These are phyloP conservation scores for Xylaria sp. DNA, from an alignment of 2,329 filamentous ascomycete species.

Conservation along the genomic window DNA sequence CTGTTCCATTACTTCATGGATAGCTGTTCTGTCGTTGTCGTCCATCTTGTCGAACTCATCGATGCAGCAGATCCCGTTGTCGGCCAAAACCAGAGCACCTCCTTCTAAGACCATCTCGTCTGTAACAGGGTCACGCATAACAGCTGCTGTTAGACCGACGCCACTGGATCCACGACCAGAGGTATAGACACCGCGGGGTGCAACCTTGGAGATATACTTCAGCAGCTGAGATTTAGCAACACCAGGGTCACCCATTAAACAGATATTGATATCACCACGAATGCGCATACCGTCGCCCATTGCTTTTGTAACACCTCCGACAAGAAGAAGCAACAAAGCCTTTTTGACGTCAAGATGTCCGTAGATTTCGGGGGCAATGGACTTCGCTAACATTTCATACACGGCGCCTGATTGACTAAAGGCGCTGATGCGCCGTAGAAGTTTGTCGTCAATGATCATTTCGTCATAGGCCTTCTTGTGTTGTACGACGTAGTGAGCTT, in stretches of 20 bases:
- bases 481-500: constrained; percentile 91
- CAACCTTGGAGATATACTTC: constrained; percentile 98
- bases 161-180: constrained; percentile 84
- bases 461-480: constrained; percentile 99
- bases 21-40: constrained; percentile 82
- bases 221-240: constrained; percentile 98
- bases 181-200: constrained; percentile 89
- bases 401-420: constrained; percentile 88
- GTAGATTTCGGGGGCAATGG: constrained; percentile 97
- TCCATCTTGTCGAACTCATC: constrained; percentile 94
- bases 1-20: constrained; percentile 91
- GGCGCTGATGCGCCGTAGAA: constrained; percentile 85
- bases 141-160: constrained; percentile 83
- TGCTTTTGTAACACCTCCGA: constrained; percentile 94
- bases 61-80: constrained; percentile 87
- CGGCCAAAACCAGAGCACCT: constrained; percentile 80
- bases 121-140: constrained; percentile 85
- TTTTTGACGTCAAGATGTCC: constrained; percentile 98
- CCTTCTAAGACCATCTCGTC: constrained; percentile 88
- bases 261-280: constrained; percentile 98
- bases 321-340: constrained; percentile 91
- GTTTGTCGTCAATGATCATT: constrained; percentile 82
- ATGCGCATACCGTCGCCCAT: constrained; percentile 99
- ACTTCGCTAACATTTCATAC: constrained; percentile 94
- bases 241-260: constrained; percentile 99